phyloP scores from a whole-genome alignment of 2,329 filamentous ascomycete genomes.

The Chaetomium sp. region DNA sequence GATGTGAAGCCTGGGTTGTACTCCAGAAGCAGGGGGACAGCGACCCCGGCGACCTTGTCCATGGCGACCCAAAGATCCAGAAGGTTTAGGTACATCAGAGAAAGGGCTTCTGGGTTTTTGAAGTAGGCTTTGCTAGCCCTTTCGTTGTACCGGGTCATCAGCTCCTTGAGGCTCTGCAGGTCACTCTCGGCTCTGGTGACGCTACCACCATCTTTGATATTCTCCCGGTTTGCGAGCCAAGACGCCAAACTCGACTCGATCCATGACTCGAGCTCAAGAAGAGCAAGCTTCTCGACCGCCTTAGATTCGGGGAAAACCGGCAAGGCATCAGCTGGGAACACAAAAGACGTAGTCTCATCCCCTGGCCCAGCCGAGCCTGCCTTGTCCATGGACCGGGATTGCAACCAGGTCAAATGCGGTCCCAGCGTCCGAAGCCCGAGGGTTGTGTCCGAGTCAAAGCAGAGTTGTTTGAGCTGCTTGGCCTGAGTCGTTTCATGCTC shows the following conservation, averaged over 20 bases:
- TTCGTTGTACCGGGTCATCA: slow-evolving; percentile 20
- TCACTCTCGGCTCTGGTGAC: neutral
- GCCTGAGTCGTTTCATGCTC: neutral
- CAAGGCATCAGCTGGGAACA: neutral
- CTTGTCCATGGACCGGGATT: slow-evolving; percentile 3
- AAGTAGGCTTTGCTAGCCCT: slow-evolving; percentile 17
- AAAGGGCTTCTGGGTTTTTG: slow-evolving; percentile 25
- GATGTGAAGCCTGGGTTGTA: slow-evolving; percentile 28
- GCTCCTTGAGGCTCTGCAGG: slow-evolving; percentile 6
- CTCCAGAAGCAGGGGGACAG: slow-evolving; percentile 24
- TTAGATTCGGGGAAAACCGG: neutral
- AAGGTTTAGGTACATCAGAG: slow-evolving; percentile 29
- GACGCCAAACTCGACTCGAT: slow-evolving; percentile 21
- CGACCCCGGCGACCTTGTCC: slow-evolving; percentile 27
- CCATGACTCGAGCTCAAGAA: slow-evolving; percentile 30
- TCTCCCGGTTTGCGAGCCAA: slow-evolving; percentile 14
- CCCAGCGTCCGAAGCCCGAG: slow-evolving; percentile 16
- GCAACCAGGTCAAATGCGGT: slow-evolving; percentile 24
- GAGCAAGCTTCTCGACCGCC: neutral
- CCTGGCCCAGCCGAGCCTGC: slow-evolving; percentile 12
- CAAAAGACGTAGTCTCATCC: slow-evolving; percentile 15
- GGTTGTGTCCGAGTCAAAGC: slow-evolving; percentile 22
- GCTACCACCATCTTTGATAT: neutral
- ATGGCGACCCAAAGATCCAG: slow-evolving; percentile 31
- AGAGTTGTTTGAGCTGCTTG: slow-evolving; percentile 5